Percentiles rank a stretch among this genome's conserved stretches.
These are phyloP conservation scores for Digitaria exilis DNA, from an alignment of 202 grass and related monocot species.

Conservation along the genomic window DNA sequence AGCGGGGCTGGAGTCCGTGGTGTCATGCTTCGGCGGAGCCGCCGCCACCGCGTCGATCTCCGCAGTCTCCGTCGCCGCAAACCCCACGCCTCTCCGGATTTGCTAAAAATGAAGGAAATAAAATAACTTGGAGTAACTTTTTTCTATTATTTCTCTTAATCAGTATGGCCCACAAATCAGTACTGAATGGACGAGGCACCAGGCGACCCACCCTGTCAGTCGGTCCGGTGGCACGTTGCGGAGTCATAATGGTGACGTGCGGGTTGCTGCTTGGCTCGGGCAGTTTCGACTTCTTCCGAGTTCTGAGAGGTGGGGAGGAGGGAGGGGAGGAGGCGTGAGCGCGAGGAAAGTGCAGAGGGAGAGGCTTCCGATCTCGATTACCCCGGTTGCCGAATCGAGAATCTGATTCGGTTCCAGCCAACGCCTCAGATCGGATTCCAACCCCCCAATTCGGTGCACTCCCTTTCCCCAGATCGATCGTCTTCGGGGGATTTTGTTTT, in stretches of 20 bases:
- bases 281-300: slow-evolving; percentile 36
- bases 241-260: slow-evolving; percentile 19
- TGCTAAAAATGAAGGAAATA: no score
- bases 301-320: background rate
- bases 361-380: slow-evolving; percentile 40
- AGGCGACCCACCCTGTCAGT: slow-evolving; percentile 2
- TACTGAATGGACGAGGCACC: background rate
- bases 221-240: background rate
- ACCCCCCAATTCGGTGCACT: background rate
- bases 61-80: no score
- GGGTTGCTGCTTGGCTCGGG: slow-evolving; percentile 19
- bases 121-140: no score
- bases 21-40: background rate
- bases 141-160: no score
- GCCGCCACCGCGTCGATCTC: no score
- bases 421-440: slow-evolving; percentile 13
- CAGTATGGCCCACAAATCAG: slow-evolving; percentile 13
- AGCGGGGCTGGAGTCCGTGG: no score
- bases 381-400: slow-evolving; percentile 28
- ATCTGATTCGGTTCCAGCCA: slow-evolving; percentile 34
- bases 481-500: slow-evolving; percentile 19
- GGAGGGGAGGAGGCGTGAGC: slow-evolving; percentile 42
- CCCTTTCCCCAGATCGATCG: slow-evolving; percentile 1
- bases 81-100: no score
- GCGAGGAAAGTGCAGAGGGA: slow-evolving; percentile 21